These are phyloP conservation scores for Erysiphe pulchra DNA, from an alignment of 2,329 filamentous ascomycete species.

Conservation along the genomic window DNA sequence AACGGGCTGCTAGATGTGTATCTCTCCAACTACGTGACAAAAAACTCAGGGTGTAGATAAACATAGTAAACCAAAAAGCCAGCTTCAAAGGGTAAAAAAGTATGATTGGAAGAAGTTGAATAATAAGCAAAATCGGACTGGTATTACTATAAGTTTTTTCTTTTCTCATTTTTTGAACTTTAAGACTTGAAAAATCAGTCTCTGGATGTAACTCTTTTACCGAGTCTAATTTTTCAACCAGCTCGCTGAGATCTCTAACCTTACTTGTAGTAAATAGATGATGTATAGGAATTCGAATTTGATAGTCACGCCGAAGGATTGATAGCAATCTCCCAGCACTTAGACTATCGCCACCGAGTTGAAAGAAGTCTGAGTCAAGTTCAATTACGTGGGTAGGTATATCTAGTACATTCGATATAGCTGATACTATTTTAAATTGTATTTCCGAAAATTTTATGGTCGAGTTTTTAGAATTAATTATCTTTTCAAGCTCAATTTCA, in stretches of 20 bases:
- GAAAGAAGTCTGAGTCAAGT: constrained; percentile 22
- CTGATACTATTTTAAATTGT: constrained; percentile 17
- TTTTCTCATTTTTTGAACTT: constrained; percentile 9
- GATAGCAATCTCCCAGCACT: constrained; percentile 26
- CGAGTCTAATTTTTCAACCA: constrained; percentile 1
- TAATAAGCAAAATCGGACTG: constrained; percentile 20
- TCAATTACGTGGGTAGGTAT: constrained; percentile 17
- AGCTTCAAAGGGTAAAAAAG: constrained; percentile 25
- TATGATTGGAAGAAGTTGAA: constrained; percentile 24
- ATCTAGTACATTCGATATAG: constrained; percentile 21
- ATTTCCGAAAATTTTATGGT: constrained; percentile 1
- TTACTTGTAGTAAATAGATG: constrained; percentile 24
- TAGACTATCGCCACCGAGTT: constrained; percentile 27
- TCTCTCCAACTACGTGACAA: constrained; percentile 18
- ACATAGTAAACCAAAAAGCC: constrained; percentile 25
- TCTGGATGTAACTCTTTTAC: background rate
- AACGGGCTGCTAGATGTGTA: constrained; percentile 18
- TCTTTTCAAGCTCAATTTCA: background rate
- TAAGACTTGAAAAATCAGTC: background rate
- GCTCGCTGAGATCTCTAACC: constrained; percentile 11
- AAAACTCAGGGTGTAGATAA: constrained; percentile 21
- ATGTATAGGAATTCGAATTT: constrained; percentile 23
- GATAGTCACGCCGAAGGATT: constrained; percentile 22
- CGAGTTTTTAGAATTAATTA: background rate
- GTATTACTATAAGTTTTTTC: constrained; percentile 22